A percentile compares a stretch with the other conserved stretches of the same genome.
Conservation (phyloP, 306 rosid genomes). For the Sesbania bispinosa region DNA sequence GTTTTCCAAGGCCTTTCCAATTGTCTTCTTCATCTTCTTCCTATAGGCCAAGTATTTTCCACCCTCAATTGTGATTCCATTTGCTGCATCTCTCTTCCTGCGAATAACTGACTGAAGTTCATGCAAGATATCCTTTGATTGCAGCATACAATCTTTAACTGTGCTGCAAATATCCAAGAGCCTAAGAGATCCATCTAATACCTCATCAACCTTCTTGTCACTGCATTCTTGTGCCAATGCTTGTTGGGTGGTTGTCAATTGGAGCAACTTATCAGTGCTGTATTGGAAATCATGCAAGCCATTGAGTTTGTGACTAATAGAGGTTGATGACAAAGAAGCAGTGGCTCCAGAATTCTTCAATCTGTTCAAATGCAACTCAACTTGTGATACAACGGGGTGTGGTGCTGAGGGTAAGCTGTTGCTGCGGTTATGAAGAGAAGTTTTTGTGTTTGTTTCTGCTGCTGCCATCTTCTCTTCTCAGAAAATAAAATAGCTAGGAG, state of each 20-base stretch:
- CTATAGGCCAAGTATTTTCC: slow-evolving; percentile 11
- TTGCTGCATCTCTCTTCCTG: neutral
- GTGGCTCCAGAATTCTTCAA: too few species aligned
- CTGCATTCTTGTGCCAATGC: neutral
- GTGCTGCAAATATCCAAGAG: slow-evolving; percentile 16
- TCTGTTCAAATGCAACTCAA: too few species aligned
- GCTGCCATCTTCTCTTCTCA: slow-evolving; percentile 20
- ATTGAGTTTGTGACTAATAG: too few species aligned
- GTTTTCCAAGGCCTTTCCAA: too few species aligned
- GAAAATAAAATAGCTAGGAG: neutral
- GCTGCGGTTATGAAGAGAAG: neutral
- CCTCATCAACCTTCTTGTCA: neutral
- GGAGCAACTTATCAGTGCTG: too few species aligned
- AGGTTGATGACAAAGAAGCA: too few species aligned
- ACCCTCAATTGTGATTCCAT: slow-evolving; percentile 9
- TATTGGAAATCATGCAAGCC: too few species aligned
- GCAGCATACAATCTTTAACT: slow-evolving; percentile 7
- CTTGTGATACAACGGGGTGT: slow-evolving; percentile 20
- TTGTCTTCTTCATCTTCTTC: too few species aligned
- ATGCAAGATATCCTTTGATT: neutral
- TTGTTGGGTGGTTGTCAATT: too few species aligned
- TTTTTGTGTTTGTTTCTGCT: neutral
- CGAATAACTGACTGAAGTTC: neutral
- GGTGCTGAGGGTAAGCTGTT: slow-evolving; percentile 17
- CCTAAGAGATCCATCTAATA: neutral